Percentiles rank a stretch among this genome's conserved stretches.
These are phyloP conservation scores for Apiotrichum brassicae DNA, from an alignment of 1,284 basidiomycete genomes.

Conservation along the genomic window DNA sequence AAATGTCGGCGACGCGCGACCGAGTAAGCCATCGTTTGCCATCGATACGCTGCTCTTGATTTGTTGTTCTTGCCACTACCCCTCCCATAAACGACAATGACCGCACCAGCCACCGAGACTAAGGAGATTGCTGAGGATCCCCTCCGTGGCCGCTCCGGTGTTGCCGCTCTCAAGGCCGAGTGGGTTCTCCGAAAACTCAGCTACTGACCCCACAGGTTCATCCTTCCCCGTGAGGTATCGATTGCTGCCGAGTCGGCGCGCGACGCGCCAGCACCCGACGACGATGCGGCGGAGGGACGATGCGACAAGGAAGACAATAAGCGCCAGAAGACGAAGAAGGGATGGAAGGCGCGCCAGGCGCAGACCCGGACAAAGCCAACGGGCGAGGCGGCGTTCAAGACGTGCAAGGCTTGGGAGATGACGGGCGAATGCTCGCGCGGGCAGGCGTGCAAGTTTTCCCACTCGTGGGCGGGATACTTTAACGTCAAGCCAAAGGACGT, in stretches of 20 bases:
- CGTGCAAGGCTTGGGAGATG: constrained; percentile 39
- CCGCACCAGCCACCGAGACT: background rate
- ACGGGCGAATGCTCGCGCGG: constrained; percentile 24
- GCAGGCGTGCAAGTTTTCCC: constrained; percentile 62
- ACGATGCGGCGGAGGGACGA: constrained; percentile 62
- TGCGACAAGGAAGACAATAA: constrained; percentile 26
- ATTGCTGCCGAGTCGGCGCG: constrained; percentile 48
- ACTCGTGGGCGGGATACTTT: constrained; percentile 72
- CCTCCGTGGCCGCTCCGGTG: constrained; percentile 47
- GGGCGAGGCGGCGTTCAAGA: constrained; percentile 29
- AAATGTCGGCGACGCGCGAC: no score
- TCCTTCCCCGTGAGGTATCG: constrained; percentile 49
- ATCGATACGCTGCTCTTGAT: no score
- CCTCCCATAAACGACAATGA: no score
- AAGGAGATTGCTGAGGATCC: constrained; percentile 3
- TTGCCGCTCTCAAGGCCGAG: constrained; percentile 70
- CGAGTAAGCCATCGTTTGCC: no score
- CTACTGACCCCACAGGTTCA: constrained; percentile 48
- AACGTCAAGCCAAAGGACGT: constrained; percentile 69
- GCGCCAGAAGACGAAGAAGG: constrained; percentile 49
- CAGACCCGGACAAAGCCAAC: constrained; percentile 63
- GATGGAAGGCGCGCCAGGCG: constrained; percentile 62
- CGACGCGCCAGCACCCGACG: constrained; percentile 34
- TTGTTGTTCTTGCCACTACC: no score
- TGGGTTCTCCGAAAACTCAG: constrained; percentile 45